Percentiles rank a stretch among this genome's conserved stretches.
phyloP scores from a whole-genome alignment of 306 rosid species.

The Myrica gale region DNA sequence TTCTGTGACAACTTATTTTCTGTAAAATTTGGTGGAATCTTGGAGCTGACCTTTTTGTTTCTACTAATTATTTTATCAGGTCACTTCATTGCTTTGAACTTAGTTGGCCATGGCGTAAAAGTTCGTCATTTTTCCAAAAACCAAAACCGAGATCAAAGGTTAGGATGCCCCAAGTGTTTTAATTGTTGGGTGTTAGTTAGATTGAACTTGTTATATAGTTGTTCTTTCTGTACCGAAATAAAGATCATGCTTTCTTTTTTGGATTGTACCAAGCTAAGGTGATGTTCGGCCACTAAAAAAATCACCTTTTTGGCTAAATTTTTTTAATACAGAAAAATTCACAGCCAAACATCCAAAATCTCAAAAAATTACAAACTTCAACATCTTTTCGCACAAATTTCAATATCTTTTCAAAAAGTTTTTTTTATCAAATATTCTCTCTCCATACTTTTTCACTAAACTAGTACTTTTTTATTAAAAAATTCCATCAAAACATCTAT shows the following conservation, averaged over 20 bases:
- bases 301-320: no score
- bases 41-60: slow-evolving; percentile 15
- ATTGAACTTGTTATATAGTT: neutral
- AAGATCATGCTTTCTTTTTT: neutral
- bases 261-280: neutral
- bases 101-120: slow-evolving; percentile 86
- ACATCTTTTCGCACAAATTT: no score
- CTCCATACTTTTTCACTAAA: no score
- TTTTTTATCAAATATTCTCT: neutral
- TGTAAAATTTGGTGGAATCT: neutral
- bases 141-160: slow-evolving; percentile 75
- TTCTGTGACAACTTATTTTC: neutral
- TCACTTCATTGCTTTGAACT: slow-evolving; percentile 84
- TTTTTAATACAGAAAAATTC: no score
- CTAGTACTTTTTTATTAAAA: no score
- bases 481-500: no score
- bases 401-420: no score
- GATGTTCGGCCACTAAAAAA: no score
- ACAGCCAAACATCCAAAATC: no score
- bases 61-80: slow-evolving; percentile 38
- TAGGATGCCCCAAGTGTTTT: slow-evolving; percentile 25
- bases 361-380: no score
- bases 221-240: neutral
- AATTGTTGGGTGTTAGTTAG: neutral
- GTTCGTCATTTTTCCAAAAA: slow-evolving; percentile 64